Conservation (phyloP, 192 early-diverging fungal genomes). For the Chytriomyces sp. region DNA sequence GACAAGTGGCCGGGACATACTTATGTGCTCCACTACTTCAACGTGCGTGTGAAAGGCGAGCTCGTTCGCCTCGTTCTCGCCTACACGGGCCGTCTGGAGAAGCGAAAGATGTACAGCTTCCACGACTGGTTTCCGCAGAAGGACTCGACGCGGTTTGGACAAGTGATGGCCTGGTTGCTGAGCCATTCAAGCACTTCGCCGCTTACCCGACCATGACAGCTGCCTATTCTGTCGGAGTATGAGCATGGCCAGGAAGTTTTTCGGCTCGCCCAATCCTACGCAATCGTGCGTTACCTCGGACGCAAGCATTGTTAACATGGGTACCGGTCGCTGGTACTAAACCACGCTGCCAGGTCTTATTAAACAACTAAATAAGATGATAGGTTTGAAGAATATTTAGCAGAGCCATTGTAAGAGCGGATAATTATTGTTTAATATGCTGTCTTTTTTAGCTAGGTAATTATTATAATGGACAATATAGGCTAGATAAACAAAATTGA, state of each 20-base stretch:
- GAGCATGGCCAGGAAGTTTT: constrained; percentile 20
- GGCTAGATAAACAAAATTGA: no score
- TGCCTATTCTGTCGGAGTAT: constrained; percentile 22
- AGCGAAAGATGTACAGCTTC: neutral
- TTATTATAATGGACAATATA: no score
- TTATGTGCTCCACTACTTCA: constrained; percentile 20
- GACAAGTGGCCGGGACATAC: no score
- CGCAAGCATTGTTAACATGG: constrained; percentile 21
- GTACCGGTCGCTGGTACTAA: no score
- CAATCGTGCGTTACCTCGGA: constrained; percentile 23
- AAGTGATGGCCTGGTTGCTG: neutral
- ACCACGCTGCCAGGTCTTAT: no score
- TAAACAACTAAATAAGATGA: no score
- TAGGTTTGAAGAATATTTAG: no score
- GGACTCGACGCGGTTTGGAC: constrained; percentile 17
- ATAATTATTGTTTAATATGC: no score
- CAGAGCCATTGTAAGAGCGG: no score
- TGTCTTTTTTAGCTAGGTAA: no score
- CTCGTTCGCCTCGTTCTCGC: constrained; percentile 9
- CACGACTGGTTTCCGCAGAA: constrained; percentile 11
- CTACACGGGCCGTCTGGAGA: neutral
- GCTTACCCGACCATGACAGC: constrained; percentile 11
- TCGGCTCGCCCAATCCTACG: constrained; percentile 25
- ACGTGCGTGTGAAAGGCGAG: constrained; percentile 16
- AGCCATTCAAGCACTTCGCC: no score